Evolutionary conservation across 768 basidiomycete genomes (phyloP).

Genomic region (Pulveroboletus sp.): DNA sequence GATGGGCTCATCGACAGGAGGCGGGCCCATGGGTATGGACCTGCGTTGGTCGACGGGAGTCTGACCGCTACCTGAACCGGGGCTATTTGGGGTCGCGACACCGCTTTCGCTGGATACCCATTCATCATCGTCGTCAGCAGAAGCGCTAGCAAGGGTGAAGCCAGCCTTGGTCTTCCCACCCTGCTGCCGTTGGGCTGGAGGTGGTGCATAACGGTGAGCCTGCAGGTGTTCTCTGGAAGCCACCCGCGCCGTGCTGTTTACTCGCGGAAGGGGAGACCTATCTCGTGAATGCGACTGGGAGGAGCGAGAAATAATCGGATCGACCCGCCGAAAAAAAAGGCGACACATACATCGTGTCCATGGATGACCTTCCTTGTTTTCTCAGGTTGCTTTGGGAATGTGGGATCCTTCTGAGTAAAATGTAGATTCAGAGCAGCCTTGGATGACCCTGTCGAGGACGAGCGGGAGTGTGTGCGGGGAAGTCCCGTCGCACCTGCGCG

Average conservation of each 20-base stretch:
- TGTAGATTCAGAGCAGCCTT: slow-evolving; percentile 59
- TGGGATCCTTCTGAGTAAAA: slow-evolving; percentile 61
- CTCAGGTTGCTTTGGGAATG: slow-evolving; percentile 41
- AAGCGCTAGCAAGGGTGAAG: slow-evolving; percentile 55
- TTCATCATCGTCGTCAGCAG: slow-evolving; percentile 56
- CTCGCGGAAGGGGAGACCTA: slow-evolving; percentile 24
- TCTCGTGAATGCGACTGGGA: slow-evolving; percentile 21
- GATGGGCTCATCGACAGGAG: slow-evolving; percentile 15
- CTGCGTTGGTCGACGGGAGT: slow-evolving; percentile 30
- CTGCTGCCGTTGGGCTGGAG: slow-evolving; percentile 28
- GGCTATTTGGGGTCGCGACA: slow-evolving; percentile 57
- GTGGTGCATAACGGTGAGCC: slow-evolving; percentile 30
- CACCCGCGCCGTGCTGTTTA: slow-evolving; percentile 27
- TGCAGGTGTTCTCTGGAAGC: slow-evolving; percentile 32
- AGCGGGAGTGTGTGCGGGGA: slow-evolving; percentile 60
- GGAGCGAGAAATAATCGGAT: slow-evolving; percentile 11
- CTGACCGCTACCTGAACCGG: slow-evolving; percentile 41
- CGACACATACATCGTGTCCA: slow-evolving; percentile 43
- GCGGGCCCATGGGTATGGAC: slow-evolving; percentile 8
- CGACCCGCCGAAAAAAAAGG: slow-evolving; percentile 11
- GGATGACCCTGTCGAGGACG: slow-evolving; percentile 51
- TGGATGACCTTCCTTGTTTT: slow-evolving; percentile 48
- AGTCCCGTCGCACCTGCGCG: slow-evolving; percentile 43
- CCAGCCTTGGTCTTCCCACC: slow-evolving; percentile 43
- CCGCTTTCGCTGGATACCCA: slow-evolving; percentile 81